Conservation (phyloP, 352 stramenopile genomes). For the Blastocystis sp. region DNA sequence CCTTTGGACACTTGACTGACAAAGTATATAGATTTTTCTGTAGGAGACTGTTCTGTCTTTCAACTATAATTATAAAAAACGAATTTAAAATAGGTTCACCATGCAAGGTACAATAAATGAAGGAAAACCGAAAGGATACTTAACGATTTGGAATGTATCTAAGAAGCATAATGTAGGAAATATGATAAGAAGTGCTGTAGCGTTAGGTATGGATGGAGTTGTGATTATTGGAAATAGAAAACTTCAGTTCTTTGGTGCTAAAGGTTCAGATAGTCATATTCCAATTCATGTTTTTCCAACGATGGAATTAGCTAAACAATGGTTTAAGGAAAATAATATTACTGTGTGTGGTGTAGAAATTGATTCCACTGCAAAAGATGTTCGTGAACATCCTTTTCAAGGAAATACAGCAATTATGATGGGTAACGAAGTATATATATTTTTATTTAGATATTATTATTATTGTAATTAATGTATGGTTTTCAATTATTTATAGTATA, state of each 20-base stretch:
- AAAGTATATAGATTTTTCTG: too few species aligned
- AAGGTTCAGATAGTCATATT: slow-evolving; percentile 41
- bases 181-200: slow-evolving; percentile 57
- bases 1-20: too few species aligned
- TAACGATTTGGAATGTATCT: slow-evolving; percentile 65
- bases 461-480: slow-evolving; percentile 1
- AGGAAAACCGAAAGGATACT: slow-evolving; percentile 44
- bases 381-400: slow-evolving; percentile 53
- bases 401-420: slow-evolving; percentile 72
- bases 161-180: slow-evolving; percentile 68
- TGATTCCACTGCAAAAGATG: slow-evolving; percentile 54
- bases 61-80: background rate
- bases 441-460: background rate
- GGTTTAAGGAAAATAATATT: slow-evolving; percentile 46
- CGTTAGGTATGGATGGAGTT: slow-evolving; percentile 59
- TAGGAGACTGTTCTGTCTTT: too few species aligned
- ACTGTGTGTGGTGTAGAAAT: slow-evolving; percentile 76
- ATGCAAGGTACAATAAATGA: background rate
- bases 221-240: slow-evolving; percentile 42
- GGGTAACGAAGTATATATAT: slow-evolving; percentile 63
- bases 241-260: slow-evolving; percentile 40
- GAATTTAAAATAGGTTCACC: background rate
- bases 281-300: slow-evolving; percentile 38
- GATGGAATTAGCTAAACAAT: slow-evolving; percentile 39
- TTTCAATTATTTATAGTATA: slow-evolving; percentile 3